Evolutionary conservation across 768 basidiomycete genomes (phyloP).

Genomic region (Cystoderma amianthinum): DNA sequence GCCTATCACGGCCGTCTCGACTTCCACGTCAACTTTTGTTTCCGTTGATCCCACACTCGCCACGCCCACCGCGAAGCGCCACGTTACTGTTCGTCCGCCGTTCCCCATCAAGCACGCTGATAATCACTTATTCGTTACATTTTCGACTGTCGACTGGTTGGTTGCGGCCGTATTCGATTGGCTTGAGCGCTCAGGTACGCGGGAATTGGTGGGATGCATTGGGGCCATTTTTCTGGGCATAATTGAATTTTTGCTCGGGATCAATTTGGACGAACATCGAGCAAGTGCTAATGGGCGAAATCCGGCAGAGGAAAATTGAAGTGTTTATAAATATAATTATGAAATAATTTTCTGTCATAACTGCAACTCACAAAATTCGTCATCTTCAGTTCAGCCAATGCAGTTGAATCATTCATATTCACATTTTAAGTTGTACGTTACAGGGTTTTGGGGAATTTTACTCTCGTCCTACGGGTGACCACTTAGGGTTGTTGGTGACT

Average conservation of each 20-base stretch:
- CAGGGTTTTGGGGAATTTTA: too few relatives aligned
- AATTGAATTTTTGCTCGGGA: neutral
- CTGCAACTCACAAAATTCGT: too few relatives aligned
- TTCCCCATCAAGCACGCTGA: neutral
- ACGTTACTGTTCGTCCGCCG: neutral
- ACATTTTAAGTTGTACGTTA: too few relatives aligned
- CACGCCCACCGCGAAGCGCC: neutral
- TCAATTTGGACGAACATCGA: too few relatives aligned
- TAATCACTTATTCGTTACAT: neutral
- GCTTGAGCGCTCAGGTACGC: neutral
- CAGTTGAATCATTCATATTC: too few relatives aligned
- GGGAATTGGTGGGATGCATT: neutral
- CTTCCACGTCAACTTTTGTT: too few relatives aligned
- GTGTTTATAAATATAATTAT: too few relatives aligned
- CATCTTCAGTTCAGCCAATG: too few relatives aligned
- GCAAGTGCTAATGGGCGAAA: too few relatives aligned
- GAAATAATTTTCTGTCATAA: too few relatives aligned
- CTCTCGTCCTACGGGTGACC: conserved; percentile 38
- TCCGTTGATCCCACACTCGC: neutral
- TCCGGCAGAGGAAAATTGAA: too few relatives aligned
- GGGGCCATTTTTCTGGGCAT: neutral
- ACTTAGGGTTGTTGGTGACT: conserved; percentile 49
- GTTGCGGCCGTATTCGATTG: neutral
- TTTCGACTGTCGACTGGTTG: neutral
- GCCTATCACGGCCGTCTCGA: too few relatives aligned